phyloP scores from a whole-genome alignment of 208 protist species.

The Naegleria lovaniensis region DNA sequence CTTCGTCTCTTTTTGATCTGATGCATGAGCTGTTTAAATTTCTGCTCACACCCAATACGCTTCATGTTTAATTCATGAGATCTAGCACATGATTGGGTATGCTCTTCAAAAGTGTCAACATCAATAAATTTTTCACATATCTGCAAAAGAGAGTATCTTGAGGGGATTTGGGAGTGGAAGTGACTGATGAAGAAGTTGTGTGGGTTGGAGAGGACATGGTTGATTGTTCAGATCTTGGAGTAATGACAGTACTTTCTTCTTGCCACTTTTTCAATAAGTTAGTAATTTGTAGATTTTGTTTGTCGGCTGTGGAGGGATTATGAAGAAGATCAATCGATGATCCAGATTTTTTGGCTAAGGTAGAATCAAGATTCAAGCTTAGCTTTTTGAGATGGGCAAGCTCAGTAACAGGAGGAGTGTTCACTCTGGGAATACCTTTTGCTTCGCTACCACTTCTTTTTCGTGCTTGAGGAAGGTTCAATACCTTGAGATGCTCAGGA shows the following conservation, averaged over 20 bases:
- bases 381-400: neutral
- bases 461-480: neutral
- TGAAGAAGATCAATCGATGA: neutral
- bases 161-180: neutral
- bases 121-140: slow-evolving; percentile 31
- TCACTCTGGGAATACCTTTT: neutral
- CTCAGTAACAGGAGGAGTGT: neutral
- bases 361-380: neutral
- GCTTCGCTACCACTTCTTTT: neutral
- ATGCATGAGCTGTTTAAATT: slow-evolving; percentile 11
- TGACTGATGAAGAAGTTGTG: neutral
- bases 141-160: slow-evolving; percentile 18
- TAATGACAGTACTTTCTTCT: neutral
- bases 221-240: neutral
- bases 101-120: neutral
- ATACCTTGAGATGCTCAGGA: neutral
- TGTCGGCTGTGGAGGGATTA: neutral
- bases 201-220: neutral
- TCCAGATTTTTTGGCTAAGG: neutral
- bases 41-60: neutral
- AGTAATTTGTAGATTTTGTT: neutral
- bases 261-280: neutral
- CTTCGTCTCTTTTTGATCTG: neutral
- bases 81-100: slow-evolving; percentile 16
- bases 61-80: neutral